Evolutionary conservation across 2,329 filamentous ascomycete species (phyloP), one percentile per base, ranked within the genome.

Genomic region (Colletotrichum sp.): DNA sequence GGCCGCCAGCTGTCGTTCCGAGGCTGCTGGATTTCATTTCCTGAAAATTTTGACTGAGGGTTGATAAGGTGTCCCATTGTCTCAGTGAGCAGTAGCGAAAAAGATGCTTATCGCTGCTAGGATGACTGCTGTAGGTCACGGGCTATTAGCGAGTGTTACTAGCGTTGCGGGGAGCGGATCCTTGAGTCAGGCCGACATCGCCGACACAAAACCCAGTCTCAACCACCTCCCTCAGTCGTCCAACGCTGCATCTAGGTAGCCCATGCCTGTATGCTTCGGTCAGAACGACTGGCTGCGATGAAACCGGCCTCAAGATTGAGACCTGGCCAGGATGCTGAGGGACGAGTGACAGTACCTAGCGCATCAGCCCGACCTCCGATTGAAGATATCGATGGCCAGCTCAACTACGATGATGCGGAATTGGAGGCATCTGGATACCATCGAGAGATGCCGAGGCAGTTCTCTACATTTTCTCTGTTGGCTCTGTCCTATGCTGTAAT

Each of bases 381-480:
- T 16, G 55, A 61, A n/a, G 58, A 30, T 15, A 52, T 13, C 10
- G n/a, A 52, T 32, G 28, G 28, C 15, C 55, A 58, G 55, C 8
- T 1, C n/a, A 18, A 64, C 24, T 64, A 21, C n/a, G 82, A 83
- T 67, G 78, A 80, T 9, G 77, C 82, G 6, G 82, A 83, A 71
- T 78, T 83, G 2, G 80, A 83, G 66, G 81, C 82, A 1, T 79
- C 80, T 6, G 81, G 81, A 5, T 83, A 83, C 36, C 62, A 64
- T 8, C 80, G 79, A 32, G 77, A 78, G n/a, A 83, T 83, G 82
- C 82, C 82, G 13, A 78, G 82, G 0, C 80, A 79, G 12, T 83
- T 83, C 71, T 82, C 81, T 4, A 66, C 79, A 1, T 79, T 78
- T 70, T 80, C 80, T 7, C 30, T 83, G 0, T 76, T 78, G 1